Evolutionary conservation across 306 rosid genomes (phyloP).

Genomic region (Cicer chorassanicum): DNA sequence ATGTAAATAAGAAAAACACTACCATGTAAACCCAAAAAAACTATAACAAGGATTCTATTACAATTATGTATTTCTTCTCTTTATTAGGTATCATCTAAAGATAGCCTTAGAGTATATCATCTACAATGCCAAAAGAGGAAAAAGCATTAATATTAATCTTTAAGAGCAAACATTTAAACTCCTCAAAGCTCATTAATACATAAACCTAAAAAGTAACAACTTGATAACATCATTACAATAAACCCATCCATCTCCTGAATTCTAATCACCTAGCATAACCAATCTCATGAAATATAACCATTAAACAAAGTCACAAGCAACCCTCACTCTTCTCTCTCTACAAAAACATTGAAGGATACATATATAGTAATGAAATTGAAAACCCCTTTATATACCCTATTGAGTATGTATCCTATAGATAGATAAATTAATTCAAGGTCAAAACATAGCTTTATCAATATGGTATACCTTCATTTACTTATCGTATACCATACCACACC

Average conservation of each 20-base stretch:
- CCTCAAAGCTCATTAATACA: background rate
- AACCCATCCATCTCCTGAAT: background rate
- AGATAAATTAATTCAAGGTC: background rate
- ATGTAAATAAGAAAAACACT: too few species aligned
- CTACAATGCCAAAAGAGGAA: background rate
- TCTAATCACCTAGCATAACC: too few species aligned
- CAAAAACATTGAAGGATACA: background rate
- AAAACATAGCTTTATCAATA: background rate
- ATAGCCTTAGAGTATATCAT: background rate
- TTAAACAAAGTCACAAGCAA: background rate
- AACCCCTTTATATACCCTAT: background rate
- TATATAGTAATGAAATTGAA: background rate
- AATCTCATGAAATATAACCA: background rate
- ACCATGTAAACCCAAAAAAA: too few species aligned
- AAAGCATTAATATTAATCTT: background rate
- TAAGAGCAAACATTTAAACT: background rate
- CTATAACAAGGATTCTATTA: too few species aligned
- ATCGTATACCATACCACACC: conserved; percentile 49
- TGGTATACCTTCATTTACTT: conserved; percentile 45
- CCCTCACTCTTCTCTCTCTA: background rate
- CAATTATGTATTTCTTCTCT: too few species aligned
- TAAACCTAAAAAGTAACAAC: background rate
- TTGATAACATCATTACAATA: background rate
- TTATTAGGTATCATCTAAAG: too few species aligned
- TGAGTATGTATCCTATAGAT: background rate